phyloP scores from a whole-genome alignment of 2,329 filamentous ascomycete species.

The Alternaria sp. region DNA sequence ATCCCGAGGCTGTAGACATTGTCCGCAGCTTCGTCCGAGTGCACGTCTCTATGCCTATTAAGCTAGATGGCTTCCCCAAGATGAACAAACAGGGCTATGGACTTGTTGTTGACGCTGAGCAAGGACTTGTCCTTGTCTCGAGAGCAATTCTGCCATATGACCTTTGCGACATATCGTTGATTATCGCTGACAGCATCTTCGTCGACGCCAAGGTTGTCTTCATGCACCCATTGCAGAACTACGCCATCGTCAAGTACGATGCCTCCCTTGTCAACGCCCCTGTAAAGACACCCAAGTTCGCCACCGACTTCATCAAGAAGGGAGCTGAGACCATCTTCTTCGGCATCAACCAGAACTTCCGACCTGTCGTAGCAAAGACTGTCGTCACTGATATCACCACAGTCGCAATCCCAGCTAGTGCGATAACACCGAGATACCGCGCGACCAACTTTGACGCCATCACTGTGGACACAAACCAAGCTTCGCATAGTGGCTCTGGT shows the following conservation, averaged over 20 bases:
- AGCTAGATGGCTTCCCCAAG: constrained; percentile 97
- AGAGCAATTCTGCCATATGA: constrained; percentile 95
- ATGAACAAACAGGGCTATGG: constrained; percentile 95
- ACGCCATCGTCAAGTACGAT: constrained; percentile 94
- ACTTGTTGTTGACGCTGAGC: constrained; percentile 94
- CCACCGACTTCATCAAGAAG: constrained; percentile 83
- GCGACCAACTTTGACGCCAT: constrained; percentile 97
- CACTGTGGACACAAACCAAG: constrained; percentile 92
- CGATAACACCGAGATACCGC: constrained; percentile 87
- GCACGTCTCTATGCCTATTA: constrained; percentile 90
- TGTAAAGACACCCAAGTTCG: constrained; percentile 86
- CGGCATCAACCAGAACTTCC: constrained; percentile 95
- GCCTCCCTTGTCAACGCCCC: constrained; percentile 91
- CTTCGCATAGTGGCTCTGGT: constrained; percentile 90
- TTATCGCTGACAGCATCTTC: constrained; percentile 95
- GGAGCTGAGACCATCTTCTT: constrained; percentile 95
- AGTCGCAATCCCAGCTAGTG: constrained; percentile 93
- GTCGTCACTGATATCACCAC: constrained; percentile 97
- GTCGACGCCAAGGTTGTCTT: constrained; percentile 95
- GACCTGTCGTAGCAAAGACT: constrained; percentile 92
- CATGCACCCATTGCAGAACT: constrained; percentile 95
- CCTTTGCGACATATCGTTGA: constrained; percentile 93
- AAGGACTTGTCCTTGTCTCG: constrained; percentile 93
- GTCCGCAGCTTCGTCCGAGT: constrained; percentile 95
- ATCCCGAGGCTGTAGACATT: constrained; percentile 90